Evolutionary conservation across 2,329 filamentous ascomycete species (phyloP).

Genomic region (Aspergillus viridinutans): DNA sequence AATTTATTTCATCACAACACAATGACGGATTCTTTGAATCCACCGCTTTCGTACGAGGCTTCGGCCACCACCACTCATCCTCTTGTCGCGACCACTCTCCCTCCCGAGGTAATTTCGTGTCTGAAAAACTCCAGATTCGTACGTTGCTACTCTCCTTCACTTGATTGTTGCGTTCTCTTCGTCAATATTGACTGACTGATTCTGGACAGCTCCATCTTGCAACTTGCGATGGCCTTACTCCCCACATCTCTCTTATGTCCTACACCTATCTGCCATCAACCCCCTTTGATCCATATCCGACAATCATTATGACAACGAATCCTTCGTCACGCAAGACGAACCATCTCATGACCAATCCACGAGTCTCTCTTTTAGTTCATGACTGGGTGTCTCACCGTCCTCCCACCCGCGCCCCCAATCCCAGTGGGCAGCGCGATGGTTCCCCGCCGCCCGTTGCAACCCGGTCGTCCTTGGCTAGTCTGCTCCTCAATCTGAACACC

Average conservation of each 20-base stretch:
- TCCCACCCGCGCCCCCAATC: slow-evolving; percentile 59
- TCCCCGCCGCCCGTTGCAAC: slow-evolving; percentile 60
- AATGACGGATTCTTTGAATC: slow-evolving; percentile 52
- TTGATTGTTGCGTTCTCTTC: slow-evolving; percentile 6
- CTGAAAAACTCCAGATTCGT: slow-evolving; percentile 94
- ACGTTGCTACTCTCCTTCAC: slow-evolving; percentile 34
- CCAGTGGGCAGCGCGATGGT: slow-evolving; percentile 54
- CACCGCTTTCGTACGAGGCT: slow-evolving; percentile 69
- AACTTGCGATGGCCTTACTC: slow-evolving; percentile 76
- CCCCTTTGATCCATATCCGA: slow-evolving; percentile 64
- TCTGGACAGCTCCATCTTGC: slow-evolving; percentile 78
- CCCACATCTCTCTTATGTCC: slow-evolving; percentile 97
- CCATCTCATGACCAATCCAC: slow-evolving; percentile 78
- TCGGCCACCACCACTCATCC: slow-evolving; percentile 70
- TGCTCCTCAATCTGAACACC: slow-evolving; percentile 88
- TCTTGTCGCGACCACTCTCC: slow-evolving; percentile 65
- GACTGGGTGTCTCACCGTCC: slow-evolving; percentile 96
- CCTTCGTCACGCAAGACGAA: slow-evolving; percentile 66
- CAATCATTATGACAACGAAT: slow-evolving; percentile 91
- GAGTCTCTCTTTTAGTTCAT: slow-evolving; percentile 91
- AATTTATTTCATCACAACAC: slow-evolving; percentile 1
- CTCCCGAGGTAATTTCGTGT: slow-evolving; percentile 81
- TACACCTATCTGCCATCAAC: slow-evolving; percentile 91
- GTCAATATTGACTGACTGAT: slow-evolving; percentile 4
- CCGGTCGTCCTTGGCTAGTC: slow-evolving; percentile 70